Evolutionary conservation across 257 asterid species (phyloP).

Genomic region (Salvia hispanica): DNA sequence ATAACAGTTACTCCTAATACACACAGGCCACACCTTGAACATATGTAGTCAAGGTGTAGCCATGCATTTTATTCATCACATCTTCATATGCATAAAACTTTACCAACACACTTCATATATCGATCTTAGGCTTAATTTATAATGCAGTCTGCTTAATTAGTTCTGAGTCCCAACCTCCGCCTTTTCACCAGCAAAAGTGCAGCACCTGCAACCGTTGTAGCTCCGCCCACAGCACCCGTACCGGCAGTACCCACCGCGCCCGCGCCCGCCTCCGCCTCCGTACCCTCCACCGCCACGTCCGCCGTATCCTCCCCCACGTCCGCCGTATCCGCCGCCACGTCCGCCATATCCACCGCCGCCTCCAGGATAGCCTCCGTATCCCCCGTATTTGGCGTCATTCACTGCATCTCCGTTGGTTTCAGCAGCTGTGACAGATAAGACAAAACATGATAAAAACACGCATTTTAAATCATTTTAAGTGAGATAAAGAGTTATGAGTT

Average conservation of each 20-base stretch:
- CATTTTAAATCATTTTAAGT: too few relatives aligned
- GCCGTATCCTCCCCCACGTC: not conserved
- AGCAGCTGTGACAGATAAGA: not conserved
- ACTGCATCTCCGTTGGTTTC: not conserved
- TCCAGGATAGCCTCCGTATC: not conserved
- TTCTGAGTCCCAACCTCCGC: not conserved
- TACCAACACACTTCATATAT: too few relatives aligned
- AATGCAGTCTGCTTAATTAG: not conserved
- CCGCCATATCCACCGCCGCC: not conserved
- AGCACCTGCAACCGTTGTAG: conserved; percentile 6
- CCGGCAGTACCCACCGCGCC: not conserved
- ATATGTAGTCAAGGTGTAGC: not conserved
- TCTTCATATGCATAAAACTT: too few relatives aligned
- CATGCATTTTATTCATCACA: not conserved
- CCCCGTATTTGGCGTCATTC: not conserved
- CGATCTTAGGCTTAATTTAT: too few relatives aligned
- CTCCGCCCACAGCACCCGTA: conserved; percentile 4
- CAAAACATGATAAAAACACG: too few relatives aligned
- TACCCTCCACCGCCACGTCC: not conserved
- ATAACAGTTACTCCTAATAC: too few relatives aligned
- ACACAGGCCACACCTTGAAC: too few relatives aligned
- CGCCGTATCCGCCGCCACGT: not conserved
- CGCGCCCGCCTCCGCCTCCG: not conserved
- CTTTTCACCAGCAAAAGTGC: not conserved
- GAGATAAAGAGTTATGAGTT: too few relatives aligned